Evolutionary conservation across 768 basidiomycete species (phyloP).

Genomic region (Psilocybe cubensis): DNA sequence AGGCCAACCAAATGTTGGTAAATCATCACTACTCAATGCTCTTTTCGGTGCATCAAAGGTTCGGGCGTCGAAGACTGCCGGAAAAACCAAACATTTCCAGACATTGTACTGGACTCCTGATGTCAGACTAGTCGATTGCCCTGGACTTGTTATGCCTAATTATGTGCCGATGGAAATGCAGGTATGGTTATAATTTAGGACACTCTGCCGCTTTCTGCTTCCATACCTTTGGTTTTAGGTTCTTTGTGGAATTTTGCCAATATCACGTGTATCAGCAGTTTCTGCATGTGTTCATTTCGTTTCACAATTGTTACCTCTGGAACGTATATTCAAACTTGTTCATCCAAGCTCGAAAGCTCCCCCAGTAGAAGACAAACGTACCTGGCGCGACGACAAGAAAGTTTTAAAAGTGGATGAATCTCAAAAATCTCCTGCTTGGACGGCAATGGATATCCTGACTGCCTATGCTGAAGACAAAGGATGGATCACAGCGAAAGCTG

Average conservation of each 20-base stretch:
- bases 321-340: slow-evolving; percentile 62
- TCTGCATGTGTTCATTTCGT: slow-evolving; percentile 81
- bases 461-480: slow-evolving; percentile 79
- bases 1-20: slow-evolving; percentile 97
- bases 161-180: slow-evolving; percentile 84
- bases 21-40: slow-evolving; percentile 91
- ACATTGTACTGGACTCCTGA: slow-evolving; percentile 89
- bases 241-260: slow-evolving; percentile 72
- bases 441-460: slow-evolving; percentile 82
- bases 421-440: slow-evolving; percentile 56
- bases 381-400: slow-evolving; percentile 66
- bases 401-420: slow-evolving; percentile 23
- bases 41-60: slow-evolving; percentile 82
- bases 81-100: slow-evolving; percentile 97
- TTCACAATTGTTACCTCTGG: slow-evolving; percentile 73
- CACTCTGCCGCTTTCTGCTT: neutral
- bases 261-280: slow-evolving; percentile 82
- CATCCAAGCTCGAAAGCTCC: slow-evolving; percentile 48
- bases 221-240: slow-evolving; percentile 44
- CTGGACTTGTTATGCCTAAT: slow-evolving; percentile 91
- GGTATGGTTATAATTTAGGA: slow-evolving; percentile 36
- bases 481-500: slow-evolving; percentile 91
- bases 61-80: slow-evolving; percentile 82
- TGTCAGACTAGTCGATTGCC: slow-evolving; percentile 92
- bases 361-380: slow-evolving; percentile 66